Evolutionary conservation across 2,329 filamentous ascomycete species (phyloP).

Genomic region (Xylariaceae sp.): DNA sequence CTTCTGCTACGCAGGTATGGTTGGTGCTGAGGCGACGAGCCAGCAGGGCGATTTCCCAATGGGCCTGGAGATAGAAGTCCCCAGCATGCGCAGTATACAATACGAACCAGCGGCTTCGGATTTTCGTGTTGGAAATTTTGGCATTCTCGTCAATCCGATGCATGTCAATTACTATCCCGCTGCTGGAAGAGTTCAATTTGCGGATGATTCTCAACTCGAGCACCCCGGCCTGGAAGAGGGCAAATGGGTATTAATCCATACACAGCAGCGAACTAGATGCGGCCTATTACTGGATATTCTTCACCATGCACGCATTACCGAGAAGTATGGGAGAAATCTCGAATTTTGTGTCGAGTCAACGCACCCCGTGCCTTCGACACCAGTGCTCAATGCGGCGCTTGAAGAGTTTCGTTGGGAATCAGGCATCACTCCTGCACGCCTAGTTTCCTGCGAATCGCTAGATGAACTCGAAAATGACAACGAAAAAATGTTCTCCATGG

Average conservation of each 20-base stretch:
- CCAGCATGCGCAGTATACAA: conserved; percentile 17
- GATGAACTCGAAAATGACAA: conserved; percentile 41
- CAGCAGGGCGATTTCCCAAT: conserved; percentile 38
- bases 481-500: conserved; percentile 46
- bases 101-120: background rate
- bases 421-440: conserved; percentile 3
- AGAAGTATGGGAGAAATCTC: conserved; percentile 4
- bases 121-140: background rate
- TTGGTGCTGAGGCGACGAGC: background rate
- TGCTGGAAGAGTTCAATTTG: conserved; percentile 10
- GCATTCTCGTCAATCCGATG: conserved; percentile 21
- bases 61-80: conserved; percentile 32
- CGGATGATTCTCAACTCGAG: background rate
- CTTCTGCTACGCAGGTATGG: conserved; percentile 65
- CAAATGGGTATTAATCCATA: conserved; percentile 26
- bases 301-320: conserved; percentile 24
- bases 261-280: background rate
- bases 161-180: conserved; percentile 15
- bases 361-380: conserved; percentile 13
- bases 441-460: conserved; percentile 50
- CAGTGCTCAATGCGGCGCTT: background rate
- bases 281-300: conserved; percentile 8
- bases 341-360: conserved; percentile 19
- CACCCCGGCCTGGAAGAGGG: conserved; percentile 14
- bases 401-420: background rate